phyloP scores from a whole-genome alignment of 305 asterid genomes.

The Fraxinus xanthoxyloides region DNA sequence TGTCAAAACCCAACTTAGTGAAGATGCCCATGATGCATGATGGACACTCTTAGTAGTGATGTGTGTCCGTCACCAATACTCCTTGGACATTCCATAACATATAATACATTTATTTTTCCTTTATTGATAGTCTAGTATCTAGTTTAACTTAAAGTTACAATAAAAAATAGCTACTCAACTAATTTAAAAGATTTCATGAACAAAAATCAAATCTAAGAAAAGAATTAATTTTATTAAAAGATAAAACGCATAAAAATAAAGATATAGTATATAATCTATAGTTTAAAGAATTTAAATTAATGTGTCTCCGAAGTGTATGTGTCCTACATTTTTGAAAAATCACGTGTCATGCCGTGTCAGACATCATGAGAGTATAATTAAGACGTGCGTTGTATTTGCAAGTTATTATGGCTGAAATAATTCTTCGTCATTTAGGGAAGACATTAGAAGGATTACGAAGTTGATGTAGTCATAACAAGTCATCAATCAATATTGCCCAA shows the following conservation, averaged over 20 bases:
- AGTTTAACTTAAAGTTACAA: neutral
- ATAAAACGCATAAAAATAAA: neutral
- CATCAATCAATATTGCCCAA: neutral
- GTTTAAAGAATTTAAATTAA: neutral
- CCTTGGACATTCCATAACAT: neutral
- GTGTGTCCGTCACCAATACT: neutral
- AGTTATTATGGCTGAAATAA: neutral
- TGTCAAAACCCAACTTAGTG: neutral
- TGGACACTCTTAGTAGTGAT: neutral
- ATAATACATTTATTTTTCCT: neutral
- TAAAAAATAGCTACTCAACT: neutral
- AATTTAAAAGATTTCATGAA: neutral
- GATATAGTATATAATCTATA: neutral
- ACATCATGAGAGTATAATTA: neutral
- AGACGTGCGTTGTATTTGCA: neutral
- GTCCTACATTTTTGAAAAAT: neutral
- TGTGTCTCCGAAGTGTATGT: neutral
- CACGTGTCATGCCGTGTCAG: neutral
- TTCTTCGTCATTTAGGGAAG: neutral
- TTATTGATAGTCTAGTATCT: neutral
- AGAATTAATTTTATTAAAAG: neutral
- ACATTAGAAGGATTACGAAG: neutral
- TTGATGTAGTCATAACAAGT: neutral
- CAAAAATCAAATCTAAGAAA: neutral
- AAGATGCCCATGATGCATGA: neutral